Base-by-base conservation (phyloP, 495 filamentous ascomycete species). In the Neurospora tetrasperma region DNA sequence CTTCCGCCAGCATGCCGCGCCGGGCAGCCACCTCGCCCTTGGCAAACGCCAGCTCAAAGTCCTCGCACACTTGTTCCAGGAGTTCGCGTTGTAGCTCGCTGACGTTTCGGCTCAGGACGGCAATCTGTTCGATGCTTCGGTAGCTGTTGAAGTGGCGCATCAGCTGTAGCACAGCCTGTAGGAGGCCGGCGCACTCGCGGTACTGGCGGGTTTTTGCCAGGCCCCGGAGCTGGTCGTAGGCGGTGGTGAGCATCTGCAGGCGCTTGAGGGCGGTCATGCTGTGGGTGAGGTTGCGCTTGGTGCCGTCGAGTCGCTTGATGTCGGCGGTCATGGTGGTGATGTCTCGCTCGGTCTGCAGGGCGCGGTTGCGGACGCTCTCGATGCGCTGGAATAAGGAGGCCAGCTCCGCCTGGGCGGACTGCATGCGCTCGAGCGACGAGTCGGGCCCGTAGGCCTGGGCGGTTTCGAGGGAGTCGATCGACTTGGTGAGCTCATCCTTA, bases 251-350 rank as follows among this genome's bases (percentile, higher is more conserved):
- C 96, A 99, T 98, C 86, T 99, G 96, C 74, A 99, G 85, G 40
- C 96, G 87, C 82, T 99, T 99, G 77, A 99, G 85, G 38, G 94
- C 96, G 31, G 96, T 99, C 96, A 99, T 99, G 46, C 94, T 97
- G 62, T 96, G 87, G 14, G 96, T 98, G 27, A 99, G 87, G 82
- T 98, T 98, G 80, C 90, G 90, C 85, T 99, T 99, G 62, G 95
- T 97, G 81, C 91, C 91, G 82, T 99, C 96, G 73, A 99, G 86
- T 76, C 95, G 90, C 83, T 99, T 99, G 82, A 99, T 99, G 79
- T 99, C 96, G 71, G 96, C 95, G 68, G 96, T 99, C 96, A 99
- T 99, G 73, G 94, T 93, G 72, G 95, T 97, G 80, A 99, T 99
- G 54, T 94, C 89, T 77, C 93, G 91, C 83, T 99, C 96, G 12